Base-by-base conservation (phyloP, 1,139 yeast genomes). In the Yamadazyma diospyri region DNA sequence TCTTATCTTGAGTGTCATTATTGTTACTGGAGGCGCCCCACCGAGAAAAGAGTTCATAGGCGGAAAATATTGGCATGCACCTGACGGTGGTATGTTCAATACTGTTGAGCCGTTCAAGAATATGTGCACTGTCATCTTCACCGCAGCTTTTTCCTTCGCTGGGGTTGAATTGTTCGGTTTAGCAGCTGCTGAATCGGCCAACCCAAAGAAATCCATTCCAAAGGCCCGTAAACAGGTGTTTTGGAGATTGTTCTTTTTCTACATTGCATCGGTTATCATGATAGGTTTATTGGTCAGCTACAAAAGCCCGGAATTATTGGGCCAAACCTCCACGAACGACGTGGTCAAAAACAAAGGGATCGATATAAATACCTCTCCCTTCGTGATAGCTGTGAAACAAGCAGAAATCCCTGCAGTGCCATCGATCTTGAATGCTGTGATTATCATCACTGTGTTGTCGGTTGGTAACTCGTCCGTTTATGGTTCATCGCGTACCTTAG, bases 81-180 rank as follows among this genome's bases (percentile, higher is more conserved):
- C 68, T 5, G 38, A 42, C 2, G 62, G 65, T 5, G 61, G 62
- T 3, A 41, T 58, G 40, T 59, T 61, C 34, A 55, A 58, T 38
- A 39, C 43, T 4, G 41, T 39, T 3, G 52, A 51, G 23, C 61
- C 63, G 2, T 35, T 84, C 76, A 86, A 86, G 51, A 95, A 95
- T 47, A 78, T 84, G 31, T 77, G 87, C 48, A 64, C 84, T n/a
- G 85, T 83, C 21, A 82, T 87, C 48, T 88, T 86, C 35, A 79
- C 82, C 24, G 92, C 94, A 21, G 94, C 95, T 5, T 87, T 85
- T 58, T 79, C 95, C 2, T 81, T 85, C 51, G 86, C 60, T 20
- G 51, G 52, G 26, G 45, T 45, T 14, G 63, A 59, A 44, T 48
- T 61, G 23, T 59, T 59, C 36, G 66, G 66, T 10, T 47, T 61